phyloP scores from a whole-genome alignment of 331 rosid genomes.

The Telfairia occidentalis region DNA sequence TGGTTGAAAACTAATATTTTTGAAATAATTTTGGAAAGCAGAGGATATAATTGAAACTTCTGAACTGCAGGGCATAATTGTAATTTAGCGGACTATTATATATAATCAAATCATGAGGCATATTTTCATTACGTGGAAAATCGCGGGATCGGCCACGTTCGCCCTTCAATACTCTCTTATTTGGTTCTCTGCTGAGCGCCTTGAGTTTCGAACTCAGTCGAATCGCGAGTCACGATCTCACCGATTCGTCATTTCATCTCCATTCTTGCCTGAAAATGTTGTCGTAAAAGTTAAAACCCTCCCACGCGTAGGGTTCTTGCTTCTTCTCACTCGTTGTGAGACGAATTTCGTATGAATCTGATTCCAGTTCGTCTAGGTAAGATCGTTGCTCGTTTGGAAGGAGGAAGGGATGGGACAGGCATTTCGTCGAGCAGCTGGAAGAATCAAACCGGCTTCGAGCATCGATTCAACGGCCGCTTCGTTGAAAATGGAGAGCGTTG shows the following conservation, averaged over 20 bases:
- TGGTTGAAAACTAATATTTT: no score
- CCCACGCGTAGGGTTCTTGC: not conserved
- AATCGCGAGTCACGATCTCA: not conserved
- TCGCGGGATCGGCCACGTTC: not conserved
- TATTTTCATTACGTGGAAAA: not conserved
- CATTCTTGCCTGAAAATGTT: not conserved
- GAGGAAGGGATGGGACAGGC: slow-evolving; percentile 71
- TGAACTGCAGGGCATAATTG: no score
- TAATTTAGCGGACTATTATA: no score
- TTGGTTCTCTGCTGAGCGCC: not conserved
- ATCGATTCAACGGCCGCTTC: slow-evolving; percentile 31
- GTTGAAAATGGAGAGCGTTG: slow-evolving; percentile 28
- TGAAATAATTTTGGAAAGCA: no score
- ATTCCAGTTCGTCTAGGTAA: not conserved
- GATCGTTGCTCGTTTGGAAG: not conserved
- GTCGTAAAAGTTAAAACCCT: not conserved
- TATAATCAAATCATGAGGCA: not conserved
- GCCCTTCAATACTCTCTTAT: not conserved
- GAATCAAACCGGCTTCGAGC: slow-evolving; percentile 42
- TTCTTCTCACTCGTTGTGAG: not conserved
- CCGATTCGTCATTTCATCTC: not conserved
- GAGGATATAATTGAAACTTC: no score
- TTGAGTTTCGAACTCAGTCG: not conserved
- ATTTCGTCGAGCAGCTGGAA: slow-evolving; percentile 93
- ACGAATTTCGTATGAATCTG: not conserved